Conservation (phyloP, 2,329 filamentous ascomycete species). For the Calonectria multiphialidica region DNA sequence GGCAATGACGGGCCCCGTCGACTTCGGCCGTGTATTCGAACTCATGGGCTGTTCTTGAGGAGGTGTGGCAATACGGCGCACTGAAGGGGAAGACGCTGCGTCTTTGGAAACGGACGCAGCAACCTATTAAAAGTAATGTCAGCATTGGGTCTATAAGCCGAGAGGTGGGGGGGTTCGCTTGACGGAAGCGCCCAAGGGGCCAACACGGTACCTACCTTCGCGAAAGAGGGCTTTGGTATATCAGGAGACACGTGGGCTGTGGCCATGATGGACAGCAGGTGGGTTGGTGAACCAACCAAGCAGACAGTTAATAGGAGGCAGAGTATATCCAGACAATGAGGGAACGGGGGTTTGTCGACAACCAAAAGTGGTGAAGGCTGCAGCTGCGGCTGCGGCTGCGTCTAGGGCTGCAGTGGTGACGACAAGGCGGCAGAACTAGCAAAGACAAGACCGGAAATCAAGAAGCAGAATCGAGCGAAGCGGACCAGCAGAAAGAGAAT, state of each 20-base stretch:
- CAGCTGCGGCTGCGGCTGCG: slow-evolving; percentile 36
- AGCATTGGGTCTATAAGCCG: slow-evolving; percentile 29
- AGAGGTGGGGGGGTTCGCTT: not conserved
- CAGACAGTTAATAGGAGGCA: slow-evolving; percentile 33
- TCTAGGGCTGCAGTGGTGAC: slow-evolving; percentile 37
- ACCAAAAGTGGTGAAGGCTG: slow-evolving; percentile 29
- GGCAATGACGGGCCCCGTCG: slow-evolving; percentile 41
- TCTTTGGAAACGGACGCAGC: slow-evolving; percentile 58
- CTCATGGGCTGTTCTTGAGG: slow-evolving; percentile 40
- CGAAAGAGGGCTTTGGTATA: slow-evolving; percentile 75
- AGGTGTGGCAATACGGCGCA: slow-evolving; percentile 41
- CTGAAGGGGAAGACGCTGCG: slow-evolving; percentile 44
- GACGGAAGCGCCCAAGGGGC: not conserved
- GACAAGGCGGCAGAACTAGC: slow-evolving; percentile 36
- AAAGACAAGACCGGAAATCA: slow-evolving; percentile 58
- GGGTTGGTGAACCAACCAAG: slow-evolving; percentile 38
- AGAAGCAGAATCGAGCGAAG: slow-evolving; percentile 66
- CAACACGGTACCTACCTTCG: slow-evolving; percentile 68
- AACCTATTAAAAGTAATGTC: slow-evolving; percentile 53
- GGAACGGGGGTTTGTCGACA: slow-evolving; percentile 29
- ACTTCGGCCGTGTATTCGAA: slow-evolving; percentile 29
- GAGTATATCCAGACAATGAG: slow-evolving; percentile 34
- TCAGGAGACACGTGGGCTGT: slow-evolving; percentile 61
- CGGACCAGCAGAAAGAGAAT: slow-evolving; percentile 62
- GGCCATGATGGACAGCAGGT: slow-evolving; percentile 55